Conservation (phyloP, 2,329 filamentous ascomycete species). For the Tolypocladium ophioglossoides region DNA sequence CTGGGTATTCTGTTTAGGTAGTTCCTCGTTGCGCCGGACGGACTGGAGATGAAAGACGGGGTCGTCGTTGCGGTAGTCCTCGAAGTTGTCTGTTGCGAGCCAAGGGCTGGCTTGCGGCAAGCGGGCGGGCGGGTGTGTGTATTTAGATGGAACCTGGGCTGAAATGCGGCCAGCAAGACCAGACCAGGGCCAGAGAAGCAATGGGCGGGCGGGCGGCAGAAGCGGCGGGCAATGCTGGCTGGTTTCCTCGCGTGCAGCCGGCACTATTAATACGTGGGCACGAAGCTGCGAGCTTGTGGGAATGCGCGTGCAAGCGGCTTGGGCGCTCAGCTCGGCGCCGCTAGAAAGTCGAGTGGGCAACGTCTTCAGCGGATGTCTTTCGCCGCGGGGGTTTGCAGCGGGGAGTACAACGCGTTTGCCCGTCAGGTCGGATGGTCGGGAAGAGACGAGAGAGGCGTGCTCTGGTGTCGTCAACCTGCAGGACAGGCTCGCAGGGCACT, state of each 20-base stretch:
- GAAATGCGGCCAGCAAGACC: neutral
- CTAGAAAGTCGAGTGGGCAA: slow-evolving; percentile 3
- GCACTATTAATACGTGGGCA: neutral
- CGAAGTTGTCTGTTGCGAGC: neutral
- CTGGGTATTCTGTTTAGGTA: slow-evolving; percentile 1
- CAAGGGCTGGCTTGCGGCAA: neutral
- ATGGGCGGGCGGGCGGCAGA: slow-evolving; percentile 9
- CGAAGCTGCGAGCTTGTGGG: neutral
- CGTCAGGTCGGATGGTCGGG: slow-evolving; percentile 8
- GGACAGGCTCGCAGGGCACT: slow-evolving; percentile 1
- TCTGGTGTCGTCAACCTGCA: slow-evolving; percentile 14
- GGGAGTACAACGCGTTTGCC: neutral
- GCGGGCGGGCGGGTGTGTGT: neutral
- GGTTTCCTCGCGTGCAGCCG: neutral
- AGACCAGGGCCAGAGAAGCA: neutral
- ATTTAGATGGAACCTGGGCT: neutral
- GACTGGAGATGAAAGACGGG: neutral
- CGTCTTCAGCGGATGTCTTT: neutral
- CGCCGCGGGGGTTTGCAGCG: neutral
- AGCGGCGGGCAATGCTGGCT: slow-evolving; percentile 6
- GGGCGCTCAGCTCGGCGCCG: slow-evolving; percentile 19
- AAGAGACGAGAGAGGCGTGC: slow-evolving; percentile 4
- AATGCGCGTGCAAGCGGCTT: slow-evolving; percentile 15
- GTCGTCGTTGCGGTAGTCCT: neutral
- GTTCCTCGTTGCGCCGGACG: neutral